Conservation (phyloP, 139 green algal genomes). For the Chlamydomonas schloesseri region DNA sequence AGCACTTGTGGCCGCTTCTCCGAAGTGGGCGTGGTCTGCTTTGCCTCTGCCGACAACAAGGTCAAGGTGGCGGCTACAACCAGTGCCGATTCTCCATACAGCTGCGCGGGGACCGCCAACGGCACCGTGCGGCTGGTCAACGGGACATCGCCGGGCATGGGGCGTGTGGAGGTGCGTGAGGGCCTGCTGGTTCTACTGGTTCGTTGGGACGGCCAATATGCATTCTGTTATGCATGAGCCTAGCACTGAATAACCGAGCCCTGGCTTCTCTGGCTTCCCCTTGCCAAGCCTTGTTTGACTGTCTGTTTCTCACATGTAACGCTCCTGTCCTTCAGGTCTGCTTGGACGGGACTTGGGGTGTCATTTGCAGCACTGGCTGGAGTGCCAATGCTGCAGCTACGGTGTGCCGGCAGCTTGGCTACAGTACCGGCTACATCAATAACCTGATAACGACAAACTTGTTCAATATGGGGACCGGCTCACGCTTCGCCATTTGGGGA, state of each 20-base stretch:
- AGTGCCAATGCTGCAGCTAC: background rate
- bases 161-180: constrained; percentile 12
- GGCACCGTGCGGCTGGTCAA: constrained; percentile 10
- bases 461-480: background rate
- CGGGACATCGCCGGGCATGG: background rate
- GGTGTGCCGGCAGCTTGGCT: background rate
- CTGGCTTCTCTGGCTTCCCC: too few species aligned
- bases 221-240: too few species aligned
- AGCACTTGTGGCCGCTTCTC: background rate
- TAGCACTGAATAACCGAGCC: too few species aligned
- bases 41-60: background rate
- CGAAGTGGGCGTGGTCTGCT: background rate
- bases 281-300: too few species aligned
- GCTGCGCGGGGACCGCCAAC: background rate
- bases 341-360: background rate
- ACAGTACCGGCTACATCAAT: constrained; percentile 12
- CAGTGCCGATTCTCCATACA: constrained; percentile 1
- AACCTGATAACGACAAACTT: too few species aligned
- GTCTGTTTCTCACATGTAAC: too few species aligned
- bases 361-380: background rate
- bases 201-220: background rate
- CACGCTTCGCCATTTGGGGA: background rate
- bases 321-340: constrained; percentile 9
- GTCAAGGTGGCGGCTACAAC: background rate
- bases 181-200: background rate